Evolutionary conservation across 768 basidiomycete species (phyloP), one percentile per base, ranked within the genome.

Genomic region (Daedaleopsis sinensis): DNA sequence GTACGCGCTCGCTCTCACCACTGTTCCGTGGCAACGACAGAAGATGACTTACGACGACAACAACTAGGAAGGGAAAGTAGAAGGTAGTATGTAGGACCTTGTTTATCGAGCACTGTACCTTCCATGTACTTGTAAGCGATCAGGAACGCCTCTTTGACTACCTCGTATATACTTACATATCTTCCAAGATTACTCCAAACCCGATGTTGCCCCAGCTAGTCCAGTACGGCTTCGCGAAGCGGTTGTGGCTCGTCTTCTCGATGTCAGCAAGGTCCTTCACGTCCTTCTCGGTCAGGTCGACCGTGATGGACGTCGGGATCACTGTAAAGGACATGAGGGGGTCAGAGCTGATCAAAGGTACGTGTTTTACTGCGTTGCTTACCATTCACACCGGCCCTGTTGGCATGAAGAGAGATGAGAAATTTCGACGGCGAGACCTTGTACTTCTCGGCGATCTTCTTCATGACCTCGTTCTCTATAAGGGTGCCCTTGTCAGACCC

Each of bases 251-350:
- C 4, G 79, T 82, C 76, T 89, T 84, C 74, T 88, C 80, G 52
- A 91, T 85, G 18, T 68, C 73, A 24, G 83, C 74, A 43, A 92
- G 78, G 67, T 85, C 80, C 47, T 75, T 65, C 38, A 92, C 76
- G 53, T 91, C 90, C 52, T 84, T 84, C 16, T 80, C 76, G 10
- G 81, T 80, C 57, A 91, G 77, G 68, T 89, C 82, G 62, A 91
- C 71, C 6, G 86, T 92, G 44, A 93, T 91, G 5, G 88, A 90
- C 77, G 94, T 94, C 23, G 90, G 80, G 42, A 94, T 77, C 27
- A 91, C 91, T 79, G 60, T 43, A 63, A 38, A 18, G 18, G 48
- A n/a, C n/a, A n/a, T n/a, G n/a, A 39, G 50, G 50, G 70, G 62
- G 21, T 71, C 48, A 4, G 63, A 62, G n/a, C 72, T 62, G 37